Conservation (phyloP, 768 basidiomycete species). For the Russula ochroleuca region DNA sequence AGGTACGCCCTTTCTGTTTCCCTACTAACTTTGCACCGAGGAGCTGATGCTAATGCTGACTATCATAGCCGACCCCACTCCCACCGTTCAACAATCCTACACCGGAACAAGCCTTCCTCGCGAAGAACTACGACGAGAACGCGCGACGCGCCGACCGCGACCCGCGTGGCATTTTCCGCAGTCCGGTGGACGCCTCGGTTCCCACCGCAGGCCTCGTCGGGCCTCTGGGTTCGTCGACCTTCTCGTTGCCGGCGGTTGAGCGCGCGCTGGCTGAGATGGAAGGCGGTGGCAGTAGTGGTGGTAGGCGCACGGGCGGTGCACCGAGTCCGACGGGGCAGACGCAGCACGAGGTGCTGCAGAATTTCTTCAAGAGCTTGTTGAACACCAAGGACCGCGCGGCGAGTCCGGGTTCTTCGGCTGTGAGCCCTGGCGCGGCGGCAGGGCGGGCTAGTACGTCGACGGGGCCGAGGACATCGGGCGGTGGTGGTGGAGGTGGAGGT, state of each 20-base stretch:
- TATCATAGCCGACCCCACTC: slow-evolving; percentile 53
- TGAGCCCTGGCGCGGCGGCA: slow-evolving; percentile 33
- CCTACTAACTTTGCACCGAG: slow-evolving; percentile 1
- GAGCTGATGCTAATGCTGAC: background rate
- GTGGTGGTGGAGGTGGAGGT: slow-evolving; percentile 8
- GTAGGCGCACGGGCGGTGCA: slow-evolving; percentile 29
- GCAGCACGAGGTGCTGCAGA: slow-evolving; percentile 80
- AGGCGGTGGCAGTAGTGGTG: slow-evolving; percentile 38
- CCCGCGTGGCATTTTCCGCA: slow-evolving; percentile 82
- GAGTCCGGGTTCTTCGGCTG: slow-evolving; percentile 35
- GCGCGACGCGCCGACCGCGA: slow-evolving; percentile 87
- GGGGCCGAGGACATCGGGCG: slow-evolving; percentile 11
- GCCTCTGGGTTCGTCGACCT: slow-evolving; percentile 82
- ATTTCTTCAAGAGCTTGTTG: slow-evolving; percentile 82
- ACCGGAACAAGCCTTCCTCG: slow-evolving; percentile 87
- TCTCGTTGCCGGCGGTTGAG: slow-evolving; percentile 84
- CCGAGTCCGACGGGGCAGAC: slow-evolving; percentile 52
- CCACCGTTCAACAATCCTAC: slow-evolving; percentile 77
- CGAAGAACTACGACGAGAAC: slow-evolving; percentile 88
- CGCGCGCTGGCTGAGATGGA: slow-evolving; percentile 89
- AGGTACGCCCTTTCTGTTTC: slow-evolving; percentile 44
- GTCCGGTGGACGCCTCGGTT: slow-evolving; percentile 56
- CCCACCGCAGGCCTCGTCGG: slow-evolving; percentile 80
- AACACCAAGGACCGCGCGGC: slow-evolving; percentile 58
- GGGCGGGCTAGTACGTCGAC: slow-evolving; percentile 4